These are phyloP conservation scores for Apiospora malaysiana DNA, from an alignment of 2,329 filamentous ascomycete genomes.

Conservation along the genomic window DNA sequence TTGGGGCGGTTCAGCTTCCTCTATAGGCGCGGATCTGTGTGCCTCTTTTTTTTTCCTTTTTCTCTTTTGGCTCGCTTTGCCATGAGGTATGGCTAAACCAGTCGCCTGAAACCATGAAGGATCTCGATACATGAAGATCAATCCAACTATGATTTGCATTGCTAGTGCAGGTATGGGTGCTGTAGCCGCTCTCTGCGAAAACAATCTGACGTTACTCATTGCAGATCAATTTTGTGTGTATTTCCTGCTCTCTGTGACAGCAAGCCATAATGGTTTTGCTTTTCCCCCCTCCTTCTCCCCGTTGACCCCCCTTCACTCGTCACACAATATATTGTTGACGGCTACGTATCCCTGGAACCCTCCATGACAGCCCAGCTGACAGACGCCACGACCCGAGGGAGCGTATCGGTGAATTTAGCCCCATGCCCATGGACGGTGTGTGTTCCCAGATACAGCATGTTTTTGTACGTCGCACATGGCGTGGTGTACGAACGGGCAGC, in stretches of 20 bases:
- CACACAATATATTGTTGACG: background rate
- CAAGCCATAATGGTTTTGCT: background rate
- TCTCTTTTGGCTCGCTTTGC: no score
- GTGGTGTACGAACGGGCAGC: background rate
- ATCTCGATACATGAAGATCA: constrained; percentile 13
- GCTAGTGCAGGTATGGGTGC: background rate
- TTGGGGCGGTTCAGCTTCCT: background rate
- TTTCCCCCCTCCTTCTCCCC: background rate
- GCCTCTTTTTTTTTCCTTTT: no score
- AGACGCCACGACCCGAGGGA: constrained; percentile 1
- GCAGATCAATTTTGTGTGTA: no score
- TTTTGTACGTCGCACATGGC: background rate
- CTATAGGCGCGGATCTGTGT: background rate
- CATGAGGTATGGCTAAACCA: no score
- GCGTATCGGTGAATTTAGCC: constrained; percentile 13
- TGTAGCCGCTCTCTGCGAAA: background rate
- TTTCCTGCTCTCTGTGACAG: background rate
- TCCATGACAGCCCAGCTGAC: constrained; percentile 1
- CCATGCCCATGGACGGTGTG: background rate
- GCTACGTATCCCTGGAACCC: background rate
- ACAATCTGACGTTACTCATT: background rate
- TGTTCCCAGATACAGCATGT: background rate
- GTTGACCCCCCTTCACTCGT: background rate
- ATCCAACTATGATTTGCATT: background rate
- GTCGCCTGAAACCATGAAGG: background rate